These are phyloP conservation scores for Lepidium africanum DNA, from an alignment of 345 rosid species.

Conservation along the genomic window DNA sequence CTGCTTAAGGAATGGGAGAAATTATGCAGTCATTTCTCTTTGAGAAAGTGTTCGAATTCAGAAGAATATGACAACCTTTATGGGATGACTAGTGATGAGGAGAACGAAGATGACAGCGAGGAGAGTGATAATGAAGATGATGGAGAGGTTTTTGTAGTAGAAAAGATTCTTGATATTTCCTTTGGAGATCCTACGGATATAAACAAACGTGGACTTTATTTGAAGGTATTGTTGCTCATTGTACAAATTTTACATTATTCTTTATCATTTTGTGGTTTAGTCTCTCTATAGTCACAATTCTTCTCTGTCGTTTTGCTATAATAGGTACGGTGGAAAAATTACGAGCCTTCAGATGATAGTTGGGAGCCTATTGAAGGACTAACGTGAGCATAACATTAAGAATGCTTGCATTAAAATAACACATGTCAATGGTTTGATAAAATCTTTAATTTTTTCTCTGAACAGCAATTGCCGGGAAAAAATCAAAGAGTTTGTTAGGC, in stretches of 20 bases:
- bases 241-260: background rate
- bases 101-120: constrained; percentile 17
- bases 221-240: constrained; percentile 39
- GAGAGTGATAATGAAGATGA: constrained; percentile 26
- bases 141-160: constrained; percentile 50
- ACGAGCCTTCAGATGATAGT: constrained; percentile 42
- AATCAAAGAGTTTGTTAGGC: constrained; percentile 43
- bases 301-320: background rate
- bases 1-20: constrained; percentile 57
- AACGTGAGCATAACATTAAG: constrained; percentile 30
- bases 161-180: constrained; percentile 35
- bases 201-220: constrained; percentile 30
- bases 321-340: constrained; percentile 64
- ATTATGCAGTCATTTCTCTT: constrained; percentile 41
- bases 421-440: background rate
- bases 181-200: constrained; percentile 45
- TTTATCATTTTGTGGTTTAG: background rate
- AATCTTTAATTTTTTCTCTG: background rate
- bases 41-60: constrained; percentile 19
- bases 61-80: constrained; percentile 14
- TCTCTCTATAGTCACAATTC: background rate
- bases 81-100: constrained; percentile 17
- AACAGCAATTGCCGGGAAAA: constrained; percentile 39
- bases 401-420: background rate
- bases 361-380: constrained; percentile 68